Evolutionary conservation across 306 rosid species (phyloP).

Genomic region (Glycyrrhiza uralensis): DNA sequence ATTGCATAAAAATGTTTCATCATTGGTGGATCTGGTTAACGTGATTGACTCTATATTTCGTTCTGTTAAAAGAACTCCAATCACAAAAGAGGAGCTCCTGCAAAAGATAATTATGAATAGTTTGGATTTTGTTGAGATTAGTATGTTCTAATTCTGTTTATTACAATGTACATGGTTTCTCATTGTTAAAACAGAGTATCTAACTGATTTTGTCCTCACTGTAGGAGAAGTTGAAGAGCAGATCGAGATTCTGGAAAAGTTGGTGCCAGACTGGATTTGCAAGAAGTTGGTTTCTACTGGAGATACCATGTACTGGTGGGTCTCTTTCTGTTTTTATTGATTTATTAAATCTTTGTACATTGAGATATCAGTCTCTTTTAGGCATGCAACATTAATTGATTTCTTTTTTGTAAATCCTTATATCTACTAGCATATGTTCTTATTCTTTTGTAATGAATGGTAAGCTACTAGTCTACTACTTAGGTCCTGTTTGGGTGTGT

Average conservation of each 20-base stretch:
- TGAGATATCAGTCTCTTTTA: background rate
- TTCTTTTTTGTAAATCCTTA: background rate
- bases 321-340: constrained; percentile 11
- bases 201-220: constrained; percentile 19
- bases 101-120: constrained; percentile 59
- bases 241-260: constrained; percentile 45
- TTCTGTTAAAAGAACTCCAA: constrained; percentile 44
- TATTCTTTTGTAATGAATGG: background rate
- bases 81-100: constrained; percentile 75
- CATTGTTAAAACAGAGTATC: constrained; percentile 2
- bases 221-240: constrained; percentile 66
- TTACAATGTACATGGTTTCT: constrained; percentile 3
- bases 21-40: constrained; percentile 49
- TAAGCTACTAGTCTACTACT: too few relatives aligned
- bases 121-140: constrained; percentile 49
- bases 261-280: constrained; percentile 61
- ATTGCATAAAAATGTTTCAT: constrained; percentile 5
- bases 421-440: background rate
- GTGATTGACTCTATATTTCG: constrained; percentile 49
- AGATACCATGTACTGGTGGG: constrained; percentile 50
- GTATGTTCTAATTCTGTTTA: constrained; percentile 36
- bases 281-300: constrained; percentile 44
- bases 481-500: too few relatives aligned
- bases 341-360: background rate
- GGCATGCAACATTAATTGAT: background rate